These are phyloP conservation scores for Groenewaldozyma sp. DNA, from an alignment of 1,139 yeast genomes.

Conservation along the genomic window DNA sequence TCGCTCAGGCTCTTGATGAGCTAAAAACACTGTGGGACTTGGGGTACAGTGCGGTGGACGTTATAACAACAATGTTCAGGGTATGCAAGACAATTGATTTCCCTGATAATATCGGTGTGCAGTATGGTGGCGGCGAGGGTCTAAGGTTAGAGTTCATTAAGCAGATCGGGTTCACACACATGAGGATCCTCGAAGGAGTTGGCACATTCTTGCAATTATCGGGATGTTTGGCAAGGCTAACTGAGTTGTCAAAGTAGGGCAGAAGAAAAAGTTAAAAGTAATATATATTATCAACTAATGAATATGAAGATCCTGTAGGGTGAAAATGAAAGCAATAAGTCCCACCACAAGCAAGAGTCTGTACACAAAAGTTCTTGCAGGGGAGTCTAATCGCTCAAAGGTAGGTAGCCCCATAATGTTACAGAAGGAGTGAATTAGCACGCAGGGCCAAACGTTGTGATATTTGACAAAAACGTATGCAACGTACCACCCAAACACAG, in stretches of 20 bases:
- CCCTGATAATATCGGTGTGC: constrained; percentile 20
- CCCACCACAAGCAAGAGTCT: constrained; percentile 40
- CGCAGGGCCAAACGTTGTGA: constrained; percentile 52
- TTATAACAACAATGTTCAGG: constrained; percentile 80
- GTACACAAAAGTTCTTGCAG: constrained; percentile 28
- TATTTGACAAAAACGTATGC: constrained; percentile 47
- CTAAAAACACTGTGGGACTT: constrained; percentile 70
- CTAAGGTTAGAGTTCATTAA: constrained; percentile 66
- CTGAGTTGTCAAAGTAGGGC: constrained; percentile 12
- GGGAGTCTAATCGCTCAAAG: constrained; percentile 21
- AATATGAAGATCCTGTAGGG: constrained; percentile 3
- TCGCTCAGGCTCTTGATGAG: constrained; percentile 61
- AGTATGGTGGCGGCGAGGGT: constrained; percentile 35
- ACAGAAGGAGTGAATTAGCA: constrained; percentile 62
- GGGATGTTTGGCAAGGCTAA: constrained; percentile 66
- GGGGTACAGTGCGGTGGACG: constrained; percentile 92
- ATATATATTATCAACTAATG: neutral
- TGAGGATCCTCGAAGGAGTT: constrained; percentile 91
- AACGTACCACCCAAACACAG: constrained; percentile 71
- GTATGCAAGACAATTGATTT: constrained; percentile 73
- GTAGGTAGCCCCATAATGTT: constrained; percentile 74
- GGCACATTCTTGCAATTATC: constrained; percentile 76
- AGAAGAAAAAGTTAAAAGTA: constrained; percentile 2
- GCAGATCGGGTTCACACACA: constrained; percentile 82
- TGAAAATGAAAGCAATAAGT: constrained; percentile 28